A percentile compares a stretch with the other conserved stretches of the same genome.
Conservation (phyloP, 1,139 yeast species). For the Protomyces inouyei region DNA sequence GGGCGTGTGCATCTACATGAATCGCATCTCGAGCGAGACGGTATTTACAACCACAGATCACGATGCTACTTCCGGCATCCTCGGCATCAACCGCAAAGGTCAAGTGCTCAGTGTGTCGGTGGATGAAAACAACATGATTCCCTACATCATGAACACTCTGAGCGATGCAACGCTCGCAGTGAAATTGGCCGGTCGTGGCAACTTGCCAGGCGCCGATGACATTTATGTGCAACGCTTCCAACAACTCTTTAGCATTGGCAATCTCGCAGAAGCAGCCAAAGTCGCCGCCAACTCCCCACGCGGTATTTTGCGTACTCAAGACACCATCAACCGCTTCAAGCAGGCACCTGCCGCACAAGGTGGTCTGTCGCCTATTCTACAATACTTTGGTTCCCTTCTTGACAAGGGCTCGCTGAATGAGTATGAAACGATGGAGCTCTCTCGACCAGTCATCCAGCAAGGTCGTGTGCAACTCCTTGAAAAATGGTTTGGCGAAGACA, state of each 20-base stretch:
- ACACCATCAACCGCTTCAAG: constrained; percentile 88
- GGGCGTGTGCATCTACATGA: constrained; percentile 88
- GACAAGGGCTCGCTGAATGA: constrained; percentile 92
- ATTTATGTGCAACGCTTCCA: constrained; percentile 89
- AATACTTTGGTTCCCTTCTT: constrained; percentile 83
- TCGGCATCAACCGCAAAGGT: constrained; percentile 92
- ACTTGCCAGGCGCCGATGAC: constrained; percentile 94
- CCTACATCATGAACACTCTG: constrained; percentile 80
- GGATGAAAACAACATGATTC: constrained; percentile 76
- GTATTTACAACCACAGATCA: constrained; percentile 84
- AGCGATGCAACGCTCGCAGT: constrained; percentile 84
- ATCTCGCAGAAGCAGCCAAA: constrained; percentile 87
- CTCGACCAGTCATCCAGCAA: constrained; percentile 92
- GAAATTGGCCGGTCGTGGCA: constrained; percentile 88
- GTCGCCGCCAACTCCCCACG: constrained; percentile 95
- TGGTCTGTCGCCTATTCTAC: constrained; percentile 86
- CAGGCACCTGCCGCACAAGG: constrained; percentile 94
- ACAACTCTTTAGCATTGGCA: constrained; percentile 74
- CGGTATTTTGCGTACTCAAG: constrained; percentile 75
- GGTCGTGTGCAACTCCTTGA: constrained; percentile 91
- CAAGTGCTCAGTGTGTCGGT: constrained; percentile 92
- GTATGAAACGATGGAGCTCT: constrained; percentile 90
- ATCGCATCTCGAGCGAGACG: constrained; percentile 93
- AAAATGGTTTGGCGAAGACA: constrained; percentile 94
- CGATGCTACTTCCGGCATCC: constrained; percentile 71